Evolutionary conservation across 306 rosid genomes (phyloP), one percentile per base, ranked within the genome.

Genomic region (Prinsepia uniflora): DNA sequence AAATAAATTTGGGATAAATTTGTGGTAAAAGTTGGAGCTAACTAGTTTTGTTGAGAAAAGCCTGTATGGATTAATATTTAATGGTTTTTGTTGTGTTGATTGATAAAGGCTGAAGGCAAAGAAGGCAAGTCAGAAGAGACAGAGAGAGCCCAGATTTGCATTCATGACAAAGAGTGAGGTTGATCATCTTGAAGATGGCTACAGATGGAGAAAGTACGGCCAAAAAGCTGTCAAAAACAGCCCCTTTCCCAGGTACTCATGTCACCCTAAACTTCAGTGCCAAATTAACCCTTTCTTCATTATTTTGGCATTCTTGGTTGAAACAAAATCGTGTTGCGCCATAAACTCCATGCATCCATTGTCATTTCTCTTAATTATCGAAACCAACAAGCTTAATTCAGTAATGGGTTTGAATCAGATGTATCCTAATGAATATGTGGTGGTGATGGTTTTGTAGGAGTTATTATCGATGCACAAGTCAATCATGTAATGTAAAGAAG

Each of bases 161-260:
- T 94, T 94, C 85, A 91, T 89, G 99, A 94, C 99, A 4, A 94
- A 86, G 82, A 91, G 99, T 72, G 95, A 94, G 84, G 97, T 94
- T 10, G 99, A 94, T 89, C 97, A 89, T 86, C 86, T 94, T 44
- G 99, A 94, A 86, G 99, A 94, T 81, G 99, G 99, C 20, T 94
- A 91, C 75, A 86, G 99, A 84, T 94, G 99, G 99, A 91, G 97
- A 78, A 94, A 94, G 84, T 94, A 94, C 85, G 99, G 99, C 65
- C 99, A 94, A 78, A 94, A 94, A 74, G 96, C 97, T 34, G 99
- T 91, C 6, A 94, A 94, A 76, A 86, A 94, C 81, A 94, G 96
- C 95, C 88, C 96, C 73, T 87, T 86, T 65, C 99, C 99, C 19
- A 89, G 99, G 99, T 91, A 78, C 8, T 15, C n/a, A 30, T 30